Percentiles rank a stretch among this genome's conserved stretches.
Conservation (phyloP, 352 stramenopile genomes). For the Phytophthora syringae region DNA sequence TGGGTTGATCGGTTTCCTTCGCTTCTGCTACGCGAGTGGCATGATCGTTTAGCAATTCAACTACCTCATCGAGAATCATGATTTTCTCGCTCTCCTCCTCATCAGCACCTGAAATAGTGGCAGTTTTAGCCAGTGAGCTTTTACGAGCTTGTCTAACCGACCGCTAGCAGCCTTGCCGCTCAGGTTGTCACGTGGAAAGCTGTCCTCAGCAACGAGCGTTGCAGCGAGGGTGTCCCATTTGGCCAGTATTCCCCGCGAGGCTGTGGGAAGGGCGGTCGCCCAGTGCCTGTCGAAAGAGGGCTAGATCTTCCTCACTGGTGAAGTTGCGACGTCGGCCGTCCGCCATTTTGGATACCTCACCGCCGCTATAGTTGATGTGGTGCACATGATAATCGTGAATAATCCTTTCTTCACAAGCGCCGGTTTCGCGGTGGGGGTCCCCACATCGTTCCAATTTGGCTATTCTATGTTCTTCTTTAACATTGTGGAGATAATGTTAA, state of each 20-base stretch:
- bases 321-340: too few species aligned
- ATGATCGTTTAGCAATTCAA: too few species aligned
- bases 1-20: not conserved
- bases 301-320: not conserved
- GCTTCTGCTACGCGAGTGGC: not conserved
- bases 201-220: conserved; percentile 6
- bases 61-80: too few species aligned
- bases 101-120: not conserved
- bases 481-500: too few species aligned
- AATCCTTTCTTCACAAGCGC: too few species aligned
- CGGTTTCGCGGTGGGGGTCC: too few species aligned
- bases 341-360: too few species aligned
- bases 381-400: too few species aligned
- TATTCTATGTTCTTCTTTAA: too few species aligned
- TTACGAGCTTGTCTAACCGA: conserved; percentile 9
- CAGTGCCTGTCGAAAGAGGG: conserved; percentile 1
- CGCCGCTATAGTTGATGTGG: too few species aligned
- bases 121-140: not conserved
- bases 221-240: conserved; percentile 1
- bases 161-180: conserved; percentile 12
- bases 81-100: too few species aligned
- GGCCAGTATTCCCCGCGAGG: conserved; percentile 3
- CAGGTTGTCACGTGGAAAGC: not conserved
- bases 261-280: conserved; percentile 2
- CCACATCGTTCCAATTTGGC: too few species aligned